These are phyloP conservation scores for Hypericum androsaemum DNA, from an alignment of 345 rosid genomes.

Conservation along the genomic window DNA sequence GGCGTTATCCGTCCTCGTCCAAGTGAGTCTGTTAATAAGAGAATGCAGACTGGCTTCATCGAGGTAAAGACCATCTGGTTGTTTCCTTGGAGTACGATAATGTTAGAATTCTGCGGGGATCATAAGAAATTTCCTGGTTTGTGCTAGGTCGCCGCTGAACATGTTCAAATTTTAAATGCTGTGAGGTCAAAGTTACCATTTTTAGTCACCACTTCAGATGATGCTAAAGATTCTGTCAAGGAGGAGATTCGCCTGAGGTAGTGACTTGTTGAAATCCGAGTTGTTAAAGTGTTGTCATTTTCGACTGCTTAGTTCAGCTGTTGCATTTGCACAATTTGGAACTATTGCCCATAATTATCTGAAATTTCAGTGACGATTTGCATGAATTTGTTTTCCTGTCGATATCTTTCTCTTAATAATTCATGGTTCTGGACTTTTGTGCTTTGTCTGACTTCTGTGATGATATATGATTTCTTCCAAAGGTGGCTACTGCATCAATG, in stretches of 20 bases:
- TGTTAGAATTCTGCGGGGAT: too few species aligned
- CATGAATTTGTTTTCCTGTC: too few species aligned
- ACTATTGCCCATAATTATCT: too few species aligned
- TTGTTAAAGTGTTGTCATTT: not conserved
- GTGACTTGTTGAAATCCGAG: not conserved
- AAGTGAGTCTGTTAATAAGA: slow-evolving; percentile 61
- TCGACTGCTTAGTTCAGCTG: not conserved
- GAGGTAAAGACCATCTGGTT: slow-evolving; percentile 37
- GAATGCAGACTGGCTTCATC: slow-evolving; percentile 70
- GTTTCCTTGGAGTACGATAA: not conserved
- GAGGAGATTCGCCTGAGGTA: slow-evolving; percentile 94
- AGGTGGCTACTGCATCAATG: too few species aligned
- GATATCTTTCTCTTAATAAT: too few species aligned
- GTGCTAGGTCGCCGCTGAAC: slow-evolving; percentile 70
- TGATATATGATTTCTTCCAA: too few species aligned
- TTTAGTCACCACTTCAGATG: slow-evolving; percentile 69
- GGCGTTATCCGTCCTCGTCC: slow-evolving; percentile 73
- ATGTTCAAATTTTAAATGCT: slow-evolving; percentile 67
- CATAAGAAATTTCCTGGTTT: slow-evolving; percentile 1
- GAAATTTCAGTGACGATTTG: too few species aligned
- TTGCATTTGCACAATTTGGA: too few species aligned
- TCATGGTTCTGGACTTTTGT: too few species aligned
- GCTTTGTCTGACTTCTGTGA: too few species aligned
- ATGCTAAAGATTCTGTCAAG: slow-evolving; percentile 59
- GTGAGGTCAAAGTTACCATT: slow-evolving; percentile 84